Evolutionary conservation across 2,329 filamentous ascomycete genomes (phyloP), one percentile per base, ranked within the genome.

Genomic region (Exophiala phaeomuriformis): DNA sequence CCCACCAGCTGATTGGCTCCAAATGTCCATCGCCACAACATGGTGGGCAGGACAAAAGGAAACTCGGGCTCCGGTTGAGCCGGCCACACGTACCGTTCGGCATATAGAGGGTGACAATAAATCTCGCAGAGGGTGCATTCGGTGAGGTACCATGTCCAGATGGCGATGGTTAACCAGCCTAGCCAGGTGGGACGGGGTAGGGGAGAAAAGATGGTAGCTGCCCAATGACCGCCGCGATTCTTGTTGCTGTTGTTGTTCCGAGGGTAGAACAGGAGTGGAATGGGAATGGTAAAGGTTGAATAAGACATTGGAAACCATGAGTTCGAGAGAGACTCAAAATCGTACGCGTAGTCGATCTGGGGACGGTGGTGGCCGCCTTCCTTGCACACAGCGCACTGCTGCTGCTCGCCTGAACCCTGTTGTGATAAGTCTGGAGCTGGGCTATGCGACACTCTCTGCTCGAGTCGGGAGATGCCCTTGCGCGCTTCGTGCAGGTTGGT

Each of bases 31-130:
- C 72, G 71, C 66, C 66, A 77, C 2, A 80, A 53, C 63, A 82
- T 71, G 2, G 77, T 81, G 2, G 77, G 76, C 3, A 80, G 70
- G 3, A 80, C 78, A 55, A 75, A 79, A 0, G 80, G 80, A 47
- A 75, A 78, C 27, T 68, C 63, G 0, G 80, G 80, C 56, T 79
- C 68, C 19, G 72, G 72, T 41, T 73, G 68, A 33, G 79, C 68
- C 49, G 75, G 77, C 27, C 74, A 75, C 35, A 71, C 66, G 59
- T 79, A 80, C 5, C 63, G 69, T 8, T 67, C 60, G 3, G 77
- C 74, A 54, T 77, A 74, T 5, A 67, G 57, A 2, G 74, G 75
- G 45, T 78, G 75, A 62, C 76, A 79, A 65, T 77, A 80, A 30
- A 71, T 66, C 35, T 77, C 72, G 58, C 74, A 76, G 64, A 78